A percentile compares a stretch with the other conserved stretches of the same genome.
phyloP scores from a whole-genome alignment of 768 basidiomycete genomes.

The Albatrellus ellisii region DNA sequence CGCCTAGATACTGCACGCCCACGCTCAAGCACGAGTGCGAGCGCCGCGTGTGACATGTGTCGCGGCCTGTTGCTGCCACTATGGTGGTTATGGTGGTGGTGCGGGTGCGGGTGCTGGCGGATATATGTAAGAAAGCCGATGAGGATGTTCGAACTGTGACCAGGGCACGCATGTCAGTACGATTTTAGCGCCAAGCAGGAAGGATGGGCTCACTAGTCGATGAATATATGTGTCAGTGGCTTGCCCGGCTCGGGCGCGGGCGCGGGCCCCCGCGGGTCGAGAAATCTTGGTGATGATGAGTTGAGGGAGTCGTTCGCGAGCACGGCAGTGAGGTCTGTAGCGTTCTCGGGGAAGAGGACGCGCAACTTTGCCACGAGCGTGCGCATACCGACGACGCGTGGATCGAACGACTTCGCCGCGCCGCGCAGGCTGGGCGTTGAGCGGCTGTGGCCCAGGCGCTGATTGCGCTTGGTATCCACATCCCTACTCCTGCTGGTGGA shows the following conservation, averaged over 20 bases:
- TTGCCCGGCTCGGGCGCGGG: constrained; percentile 20
- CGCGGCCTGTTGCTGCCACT: constrained; percentile 23
- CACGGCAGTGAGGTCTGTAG: constrained; percentile 18
- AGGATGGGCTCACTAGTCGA: constrained; percentile 39
- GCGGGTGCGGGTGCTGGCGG: constrained; percentile 43
- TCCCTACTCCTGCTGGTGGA: neutral
- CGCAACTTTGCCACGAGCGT: constrained; percentile 43
- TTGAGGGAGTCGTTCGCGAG: constrained; percentile 17
- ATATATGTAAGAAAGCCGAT: constrained; percentile 68
- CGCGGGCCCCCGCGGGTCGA: constrained; percentile 25
- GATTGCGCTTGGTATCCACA: constrained; percentile 9
- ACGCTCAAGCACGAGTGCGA: constrained; percentile 69
- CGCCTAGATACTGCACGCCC: constrained; percentile 58
- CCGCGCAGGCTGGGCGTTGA: constrained; percentile 33
- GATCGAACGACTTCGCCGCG: constrained; percentile 28
- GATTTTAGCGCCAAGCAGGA: constrained; percentile 4
- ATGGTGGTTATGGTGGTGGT: too few species aligned
- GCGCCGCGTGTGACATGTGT: constrained; percentile 65
- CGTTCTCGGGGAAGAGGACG: constrained; percentile 42
- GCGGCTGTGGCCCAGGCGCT: constrained; percentile 28
- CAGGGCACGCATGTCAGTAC: constrained; percentile 1
- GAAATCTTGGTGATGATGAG: constrained; percentile 18
- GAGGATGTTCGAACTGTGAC: constrained; percentile 69
- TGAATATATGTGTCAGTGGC: constrained; percentile 29
- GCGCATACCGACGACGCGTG: constrained; percentile 36